Evolutionary conservation across 2,329 filamentous ascomycete species (phyloP).

Genomic region (Neophaeococcomyces aloes): DNA sequence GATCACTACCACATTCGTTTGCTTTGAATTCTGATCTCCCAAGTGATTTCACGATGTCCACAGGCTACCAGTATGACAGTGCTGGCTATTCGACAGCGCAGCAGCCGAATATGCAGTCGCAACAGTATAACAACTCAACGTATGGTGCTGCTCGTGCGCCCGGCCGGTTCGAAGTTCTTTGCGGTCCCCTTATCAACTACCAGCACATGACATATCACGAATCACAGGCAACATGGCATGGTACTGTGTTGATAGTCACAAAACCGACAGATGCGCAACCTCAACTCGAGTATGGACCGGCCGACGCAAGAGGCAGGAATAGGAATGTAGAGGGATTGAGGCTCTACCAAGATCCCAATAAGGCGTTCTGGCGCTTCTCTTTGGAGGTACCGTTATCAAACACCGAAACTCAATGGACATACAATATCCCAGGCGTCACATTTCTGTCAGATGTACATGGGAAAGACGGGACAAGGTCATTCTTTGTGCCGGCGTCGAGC

Average conservation of each 20-base stretch:
- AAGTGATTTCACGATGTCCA: conserved; percentile 8
- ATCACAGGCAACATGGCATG: conserved; percentile 52
- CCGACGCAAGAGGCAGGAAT: conserved; percentile 4
- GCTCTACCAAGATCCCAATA: conserved; percentile 49
- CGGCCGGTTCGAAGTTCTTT: conserved; percentile 31
- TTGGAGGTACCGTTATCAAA: conserved; percentile 55
- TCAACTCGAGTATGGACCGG: conserved; percentile 45
- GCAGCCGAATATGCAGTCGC: conserved; percentile 6
- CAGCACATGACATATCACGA: conserved; percentile 32
- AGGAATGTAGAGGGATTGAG: conserved; percentile 38
- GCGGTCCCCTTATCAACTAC: conserved; percentile 41
- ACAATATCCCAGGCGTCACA: conserved; percentile 57
- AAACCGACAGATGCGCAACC: conserved; percentile 56
- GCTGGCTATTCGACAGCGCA: neutral
- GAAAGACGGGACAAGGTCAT: conserved; percentile 38
- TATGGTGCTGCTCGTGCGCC: conserved; percentile 10
- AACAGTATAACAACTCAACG: conserved; percentile 12
- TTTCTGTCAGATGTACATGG: conserved; percentile 49
- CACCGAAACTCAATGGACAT: conserved; percentile 69
- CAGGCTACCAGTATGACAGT: conserved; percentile 1
- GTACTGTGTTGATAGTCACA: conserved; percentile 75
- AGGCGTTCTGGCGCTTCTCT: conserved; percentile 51
- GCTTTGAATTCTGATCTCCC: too few relatives aligned
- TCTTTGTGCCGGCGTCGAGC: conserved; percentile 47
- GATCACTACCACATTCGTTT: too few relatives aligned